A percentile compares a stretch with the other conserved stretches of the same genome.
Conservation (phyloP, 208 protist genomes). For the Trypanosoma rangeli region DNA sequence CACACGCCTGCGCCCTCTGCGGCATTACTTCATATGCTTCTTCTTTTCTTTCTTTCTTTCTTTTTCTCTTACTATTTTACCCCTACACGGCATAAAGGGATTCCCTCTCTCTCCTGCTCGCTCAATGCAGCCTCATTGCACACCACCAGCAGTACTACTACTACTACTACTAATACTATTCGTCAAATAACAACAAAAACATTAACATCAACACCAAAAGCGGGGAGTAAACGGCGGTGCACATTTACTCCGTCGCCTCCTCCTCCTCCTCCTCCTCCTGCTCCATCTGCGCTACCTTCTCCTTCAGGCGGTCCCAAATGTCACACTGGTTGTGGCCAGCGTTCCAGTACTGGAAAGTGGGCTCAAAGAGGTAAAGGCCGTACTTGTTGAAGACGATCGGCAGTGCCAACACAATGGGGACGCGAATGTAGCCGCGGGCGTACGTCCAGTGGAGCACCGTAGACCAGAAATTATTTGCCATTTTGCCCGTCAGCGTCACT, state of each 20-base stretch:
- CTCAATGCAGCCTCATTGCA: too few relatives aligned
- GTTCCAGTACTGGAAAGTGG: slow-evolving; percentile 74
- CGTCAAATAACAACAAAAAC: neutral
- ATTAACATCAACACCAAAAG: neutral
- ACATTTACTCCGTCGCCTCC: slow-evolving; percentile 17
- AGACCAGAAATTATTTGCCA: slow-evolving; percentile 61
- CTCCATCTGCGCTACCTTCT: slow-evolving; percentile 62
- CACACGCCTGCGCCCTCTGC: too few relatives aligned
- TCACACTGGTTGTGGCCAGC: slow-evolving; percentile 82
- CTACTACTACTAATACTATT: too few relatives aligned
- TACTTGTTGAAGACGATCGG: slow-evolving; percentile 89
- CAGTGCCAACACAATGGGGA: slow-evolving; percentile 71
- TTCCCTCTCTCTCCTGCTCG: too few relatives aligned
- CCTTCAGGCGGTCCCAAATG: slow-evolving; percentile 85
- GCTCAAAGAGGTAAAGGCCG: slow-evolving; percentile 66
- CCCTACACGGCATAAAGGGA: slow-evolving; percentile 15
- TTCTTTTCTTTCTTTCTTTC: slow-evolving; percentile 7
- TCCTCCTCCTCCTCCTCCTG: too few relatives aligned
- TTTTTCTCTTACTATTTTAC: slow-evolving; percentile 17
- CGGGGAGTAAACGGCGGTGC: neutral
- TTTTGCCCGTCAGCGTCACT: neutral
- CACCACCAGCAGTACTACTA: too few relatives aligned
- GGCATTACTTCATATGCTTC: neutral
- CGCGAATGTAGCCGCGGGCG: slow-evolving; percentile 80
- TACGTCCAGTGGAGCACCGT: slow-evolving; percentile 83